These are phyloP conservation scores for Quercus aquifolioides DNA, from an alignment of 306 rosid species.

Conservation along the genomic window DNA sequence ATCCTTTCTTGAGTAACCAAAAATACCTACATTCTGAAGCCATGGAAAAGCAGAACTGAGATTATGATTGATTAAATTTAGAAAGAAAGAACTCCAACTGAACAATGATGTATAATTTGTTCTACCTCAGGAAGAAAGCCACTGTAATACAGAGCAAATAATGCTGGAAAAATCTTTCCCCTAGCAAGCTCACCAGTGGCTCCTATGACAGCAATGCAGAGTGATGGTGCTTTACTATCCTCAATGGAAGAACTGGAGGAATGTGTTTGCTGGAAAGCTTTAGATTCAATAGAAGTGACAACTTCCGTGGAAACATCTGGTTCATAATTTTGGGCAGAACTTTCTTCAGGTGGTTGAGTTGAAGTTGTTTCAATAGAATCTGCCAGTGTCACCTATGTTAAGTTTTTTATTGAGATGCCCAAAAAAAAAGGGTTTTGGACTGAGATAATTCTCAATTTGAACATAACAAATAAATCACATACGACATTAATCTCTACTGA, in stretches of 20 bases:
- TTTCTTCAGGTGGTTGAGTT: constrained; percentile 20
- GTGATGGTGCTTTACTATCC: constrained; percentile 46
- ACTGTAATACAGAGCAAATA: constrained; percentile 84
- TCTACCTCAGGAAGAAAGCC: constrained; percentile 93
- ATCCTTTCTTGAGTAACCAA: constrained; percentile 87
- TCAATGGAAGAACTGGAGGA: constrained; percentile 21
- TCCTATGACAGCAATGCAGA: constrained; percentile 84
- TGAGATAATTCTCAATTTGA: background rate
- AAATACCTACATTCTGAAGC: constrained; percentile 79
- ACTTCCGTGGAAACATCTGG: constrained; percentile 28
- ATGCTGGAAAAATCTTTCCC: constrained; percentile 83
- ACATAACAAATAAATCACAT: background rate
- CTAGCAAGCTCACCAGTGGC: constrained; percentile 93
- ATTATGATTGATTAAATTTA: constrained; percentile 5
- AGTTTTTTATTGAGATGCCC: background rate
- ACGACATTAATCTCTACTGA: background rate
- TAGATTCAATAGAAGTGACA: constrained; percentile 29
- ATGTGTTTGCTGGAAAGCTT: constrained; percentile 38
- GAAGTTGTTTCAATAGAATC: constrained; percentile 21
- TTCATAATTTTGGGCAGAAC: constrained; percentile 19
- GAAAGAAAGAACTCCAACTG: constrained; percentile 4
- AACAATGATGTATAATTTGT: background rate
- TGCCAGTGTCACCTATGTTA: constrained; percentile 5
- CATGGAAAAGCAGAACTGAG: constrained; percentile 20
- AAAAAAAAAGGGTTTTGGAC: background rate